Percentiles rank a stretch among this genome's conserved stretches.
These are phyloP conservation scores for Hondaea fermentalgiana DNA, from an alignment of 108 stramenopile genomes.

Conservation along the genomic window DNA sequence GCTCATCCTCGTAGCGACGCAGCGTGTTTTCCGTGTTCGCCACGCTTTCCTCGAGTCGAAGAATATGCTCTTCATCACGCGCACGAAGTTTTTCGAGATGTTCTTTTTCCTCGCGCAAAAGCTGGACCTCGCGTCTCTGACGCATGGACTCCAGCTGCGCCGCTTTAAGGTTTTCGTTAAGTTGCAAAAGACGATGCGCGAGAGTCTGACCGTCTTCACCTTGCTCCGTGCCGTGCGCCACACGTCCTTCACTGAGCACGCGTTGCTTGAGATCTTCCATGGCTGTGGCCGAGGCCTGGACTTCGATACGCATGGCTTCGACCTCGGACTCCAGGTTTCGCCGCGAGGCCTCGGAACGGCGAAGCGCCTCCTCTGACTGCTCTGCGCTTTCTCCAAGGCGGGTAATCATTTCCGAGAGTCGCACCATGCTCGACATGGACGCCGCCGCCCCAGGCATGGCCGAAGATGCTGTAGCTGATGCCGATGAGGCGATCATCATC, in stretches of 20 bases:
- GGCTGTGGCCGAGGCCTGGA: not conserved
- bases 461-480: not conserved
- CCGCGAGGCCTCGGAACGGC: slow-evolving; percentile 1
- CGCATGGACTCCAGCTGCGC: slow-evolving; percentile 24
- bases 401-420: slow-evolving; percentile 3
- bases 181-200: slow-evolving; percentile 20
- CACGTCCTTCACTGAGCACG: not conserved
- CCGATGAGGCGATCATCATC: not conserved
- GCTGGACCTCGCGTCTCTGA: slow-evolving; percentile 13
- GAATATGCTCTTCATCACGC: slow-evolving; percentile 20
- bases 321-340: slow-evolving; percentile 7
- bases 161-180: slow-evolving; percentile 19
- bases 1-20: not conserved
- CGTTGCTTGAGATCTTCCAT: slow-evolving; percentile 18
- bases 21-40: slow-evolving; percentile 20
- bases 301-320: slow-evolving; percentile 9
- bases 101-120: slow-evolving; percentile 24
- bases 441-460: not conserved
- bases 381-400: slow-evolving; percentile 3
- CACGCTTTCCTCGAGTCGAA: slow-evolving; percentile 13
- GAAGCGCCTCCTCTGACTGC: slow-evolving; percentile 22
- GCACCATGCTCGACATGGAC: slow-evolving; percentile 1
- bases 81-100: slow-evolving; percentile 19
- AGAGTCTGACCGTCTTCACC: not conserved
- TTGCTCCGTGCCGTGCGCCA: not conserved